phyloP scores from a whole-genome alignment of 2,329 filamentous ascomycete genomes.

The Alternaria brassicae region DNA sequence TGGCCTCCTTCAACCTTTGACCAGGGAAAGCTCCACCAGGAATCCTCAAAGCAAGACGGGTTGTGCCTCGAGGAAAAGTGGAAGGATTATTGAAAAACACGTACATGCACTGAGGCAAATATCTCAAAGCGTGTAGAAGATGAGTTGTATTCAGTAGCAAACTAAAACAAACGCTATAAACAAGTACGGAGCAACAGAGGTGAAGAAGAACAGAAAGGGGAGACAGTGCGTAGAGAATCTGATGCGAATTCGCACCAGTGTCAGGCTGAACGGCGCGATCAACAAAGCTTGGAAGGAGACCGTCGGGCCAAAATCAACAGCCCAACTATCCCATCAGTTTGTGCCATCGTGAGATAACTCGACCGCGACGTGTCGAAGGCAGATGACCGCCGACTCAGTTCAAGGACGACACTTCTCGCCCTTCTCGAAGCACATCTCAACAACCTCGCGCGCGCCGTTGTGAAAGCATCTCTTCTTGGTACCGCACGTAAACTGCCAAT shows the following conservation, averaged over 20 bases:
- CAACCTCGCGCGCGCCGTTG: slow-evolving; percentile 2
- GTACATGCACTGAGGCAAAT: not conserved
- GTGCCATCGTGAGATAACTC: not conserved
- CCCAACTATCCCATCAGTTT: not conserved
- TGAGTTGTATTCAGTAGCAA: not conserved
- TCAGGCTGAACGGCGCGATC: not conserved
- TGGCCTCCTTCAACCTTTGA: not conserved
- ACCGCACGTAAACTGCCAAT: slow-evolving; percentile 18
- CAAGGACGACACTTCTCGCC: slow-evolving; percentile 8
- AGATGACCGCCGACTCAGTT: not conserved
- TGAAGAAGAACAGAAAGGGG: not conserved
- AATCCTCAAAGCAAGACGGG: not conserved
- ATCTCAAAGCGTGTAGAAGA: not conserved
- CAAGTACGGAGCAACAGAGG: not conserved
- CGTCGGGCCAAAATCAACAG: not conserved
- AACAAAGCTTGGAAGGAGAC: not conserved
- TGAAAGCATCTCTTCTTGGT: slow-evolving; percentile 19
- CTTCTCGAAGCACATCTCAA: slow-evolving; percentile 18
- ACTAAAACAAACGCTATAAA: not conserved
- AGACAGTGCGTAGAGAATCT: not conserved
- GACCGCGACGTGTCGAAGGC: not conserved
- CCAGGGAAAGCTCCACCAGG: not conserved
- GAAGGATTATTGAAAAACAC: not conserved
- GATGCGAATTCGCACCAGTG: not conserved
- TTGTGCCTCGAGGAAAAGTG: not conserved